phyloP scores from a whole-genome alignment of 192 early-diverging fungal genomes.

The Chytriomyces confervae region DNA sequence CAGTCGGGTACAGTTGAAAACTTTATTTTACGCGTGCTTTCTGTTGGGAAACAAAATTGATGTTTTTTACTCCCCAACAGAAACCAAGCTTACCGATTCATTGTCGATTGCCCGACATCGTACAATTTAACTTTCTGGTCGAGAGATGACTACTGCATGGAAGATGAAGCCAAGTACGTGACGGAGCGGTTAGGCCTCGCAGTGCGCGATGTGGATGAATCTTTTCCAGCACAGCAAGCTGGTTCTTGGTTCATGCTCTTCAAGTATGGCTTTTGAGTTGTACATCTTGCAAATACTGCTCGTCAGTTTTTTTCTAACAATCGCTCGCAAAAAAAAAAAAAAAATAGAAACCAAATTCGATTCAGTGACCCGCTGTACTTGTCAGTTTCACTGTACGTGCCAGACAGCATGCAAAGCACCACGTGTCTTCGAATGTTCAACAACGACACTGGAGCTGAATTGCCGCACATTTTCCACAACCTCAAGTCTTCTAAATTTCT shows the following conservation, averaged over 20 bases:
- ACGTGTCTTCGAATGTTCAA: constrained; percentile 53
- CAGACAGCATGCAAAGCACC: constrained; percentile 44
- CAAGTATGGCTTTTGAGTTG: constrained; percentile 44
- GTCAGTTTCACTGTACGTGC: constrained; percentile 48
- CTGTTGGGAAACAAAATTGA: neutral
- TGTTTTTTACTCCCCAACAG: constrained; percentile 12
- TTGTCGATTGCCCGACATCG: constrained; percentile 50
- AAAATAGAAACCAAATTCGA: constrained; percentile 27
- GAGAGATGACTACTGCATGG: constrained; percentile 54
- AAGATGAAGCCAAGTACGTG: constrained; percentile 61
- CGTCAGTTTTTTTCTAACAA: neutral
- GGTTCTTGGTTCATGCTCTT: constrained; percentile 57
- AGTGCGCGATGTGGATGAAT: constrained; percentile 60
- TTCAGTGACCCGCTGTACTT: constrained; percentile 52
- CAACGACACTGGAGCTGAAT: constrained; percentile 54
- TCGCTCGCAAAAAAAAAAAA: neutral
- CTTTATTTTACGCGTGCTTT: neutral
- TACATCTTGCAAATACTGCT: too few species aligned
- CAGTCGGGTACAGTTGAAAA: constrained; percentile 39
- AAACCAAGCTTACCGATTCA: constrained; percentile 47
- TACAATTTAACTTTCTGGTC: constrained; percentile 54
- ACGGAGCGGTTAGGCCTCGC: constrained; percentile 46
- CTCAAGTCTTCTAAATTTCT: constrained; percentile 41
- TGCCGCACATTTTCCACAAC: constrained; percentile 48
- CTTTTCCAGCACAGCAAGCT: constrained; percentile 48